Evolutionary conservation across 1,284 basidiomycete species (phyloP).

Genomic region (Microbotryum lychnidis-dioicae): DNA sequence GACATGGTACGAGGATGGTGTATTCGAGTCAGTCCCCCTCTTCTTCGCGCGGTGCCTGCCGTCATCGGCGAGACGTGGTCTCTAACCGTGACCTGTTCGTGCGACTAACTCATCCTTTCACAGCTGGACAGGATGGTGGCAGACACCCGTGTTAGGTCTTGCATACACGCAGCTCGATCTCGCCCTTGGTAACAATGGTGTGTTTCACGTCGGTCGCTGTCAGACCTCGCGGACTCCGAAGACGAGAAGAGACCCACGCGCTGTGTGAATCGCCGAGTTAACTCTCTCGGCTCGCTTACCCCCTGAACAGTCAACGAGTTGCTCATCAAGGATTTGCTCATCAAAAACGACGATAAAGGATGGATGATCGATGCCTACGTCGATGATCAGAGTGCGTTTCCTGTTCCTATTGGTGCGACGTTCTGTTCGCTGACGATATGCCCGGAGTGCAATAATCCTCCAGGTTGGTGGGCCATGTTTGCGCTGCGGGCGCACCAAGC

Average conservation of each 20-base stretch:
- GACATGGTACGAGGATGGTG: conserved; percentile 27
- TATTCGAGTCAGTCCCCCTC: conserved; percentile 18
- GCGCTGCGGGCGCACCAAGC: conserved; percentile 20
- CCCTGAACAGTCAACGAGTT: conserved; percentile 16
- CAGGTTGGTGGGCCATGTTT: conserved; percentile 29
- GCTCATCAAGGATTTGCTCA: conserved; percentile 23
- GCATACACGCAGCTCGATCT: conserved; percentile 25
- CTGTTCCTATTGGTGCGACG: neutral
- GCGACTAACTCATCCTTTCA: neutral
- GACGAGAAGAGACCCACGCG: neutral
- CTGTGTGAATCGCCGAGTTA: too few relatives aligned
- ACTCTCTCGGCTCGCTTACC: too few relatives aligned
- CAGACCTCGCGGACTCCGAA: neutral
- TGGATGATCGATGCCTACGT: conserved; percentile 30
- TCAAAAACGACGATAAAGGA: conserved; percentile 14
- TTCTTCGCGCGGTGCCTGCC: neutral
- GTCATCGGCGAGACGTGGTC: neutral
- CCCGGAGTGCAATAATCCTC: neutral
- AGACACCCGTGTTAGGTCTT: conserved; percentile 24
- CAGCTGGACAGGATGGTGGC: conserved; percentile 28
- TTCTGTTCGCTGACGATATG: neutral
- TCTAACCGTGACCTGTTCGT: too few relatives aligned
- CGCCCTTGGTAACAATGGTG: conserved; percentile 22
- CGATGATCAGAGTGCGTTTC: conserved; percentile 24
- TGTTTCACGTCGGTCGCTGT: neutral